Evolutionary conservation across 2,329 filamentous ascomycete species (phyloP), one percentile per base, ranked within the genome.

Genomic region (Aspergillus proliferans): DNA sequence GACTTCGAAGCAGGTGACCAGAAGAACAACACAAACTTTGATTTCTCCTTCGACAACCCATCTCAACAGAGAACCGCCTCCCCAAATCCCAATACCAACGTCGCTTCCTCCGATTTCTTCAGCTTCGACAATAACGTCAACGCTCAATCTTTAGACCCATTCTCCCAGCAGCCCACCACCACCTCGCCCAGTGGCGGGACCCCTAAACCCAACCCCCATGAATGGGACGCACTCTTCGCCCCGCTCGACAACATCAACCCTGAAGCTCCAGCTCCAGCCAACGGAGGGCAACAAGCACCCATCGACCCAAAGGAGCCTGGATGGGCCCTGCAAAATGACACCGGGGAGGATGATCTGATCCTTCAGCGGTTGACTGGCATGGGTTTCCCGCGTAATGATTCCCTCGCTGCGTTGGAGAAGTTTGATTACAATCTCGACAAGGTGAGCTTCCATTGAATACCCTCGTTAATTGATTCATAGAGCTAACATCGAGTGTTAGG

Each of bases 381-480:
- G 90, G 92, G 92, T 0, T 97, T 94, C 65, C 72, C 82, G 4
- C 79, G 92, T 26, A 74, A 77, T 6, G 83, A 88, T 45, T 87
- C 89, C 14, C 73, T 96, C 33, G 76, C 77, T 45, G 92, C 93
- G 21, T 73, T 97, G 65, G 92, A 97, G 76, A 91, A 92, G 69
- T 95, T 87, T 67, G 90, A 97, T 72, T 96, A 97, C 71, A 93
- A 96, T 68, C 79, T 96, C 66, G 90, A 95, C 71, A 89, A 88
- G 82, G 92, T 95, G 73, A 73, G 83, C 75, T 46, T n/a, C 41
- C 18, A 6, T 10, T 15, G 4, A 12, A 30, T 26, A 2, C 10
- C 10, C 26, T 30, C 26, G 10, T 30, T 30, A 30, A 30, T 9
- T 30, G 10, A 4, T 30, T 3, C 26, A 7, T 22, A 4, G 4